A percentile compares a stretch with the other conserved stretches of the same genome.
Conservation (phyloP, 1,284 basidiomycete species). For the Pyrrhoderma noxium region DNA sequence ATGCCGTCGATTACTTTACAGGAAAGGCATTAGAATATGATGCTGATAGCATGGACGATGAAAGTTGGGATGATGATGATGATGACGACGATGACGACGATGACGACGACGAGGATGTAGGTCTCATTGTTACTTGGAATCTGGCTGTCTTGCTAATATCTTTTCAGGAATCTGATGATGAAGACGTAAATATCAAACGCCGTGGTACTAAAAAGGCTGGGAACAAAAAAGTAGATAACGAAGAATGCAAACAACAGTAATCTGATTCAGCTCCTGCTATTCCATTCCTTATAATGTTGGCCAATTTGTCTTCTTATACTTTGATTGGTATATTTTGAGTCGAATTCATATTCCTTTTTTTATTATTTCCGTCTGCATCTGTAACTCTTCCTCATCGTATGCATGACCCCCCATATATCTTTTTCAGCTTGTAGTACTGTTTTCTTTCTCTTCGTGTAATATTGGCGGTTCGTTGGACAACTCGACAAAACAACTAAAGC, state of each 20-base stretch:
- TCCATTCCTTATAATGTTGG: too few relatives aligned
- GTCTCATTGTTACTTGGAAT: constrained; percentile 9
- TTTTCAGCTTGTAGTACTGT: too few relatives aligned
- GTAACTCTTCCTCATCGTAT: too few relatives aligned
- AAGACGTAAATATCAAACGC: constrained; percentile 26
- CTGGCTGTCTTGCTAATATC: neutral
- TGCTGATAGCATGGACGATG: constrained; percentile 64
- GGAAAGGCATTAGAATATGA: constrained; percentile 94
- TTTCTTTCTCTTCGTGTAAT: too few relatives aligned
- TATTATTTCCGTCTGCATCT: too few relatives aligned
- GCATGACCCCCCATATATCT: too few relatives aligned
- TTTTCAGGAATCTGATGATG: constrained; percentile 51
- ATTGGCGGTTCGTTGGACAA: too few relatives aligned
- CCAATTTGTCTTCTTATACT: too few relatives aligned
- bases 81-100: constrained; percentile 46
- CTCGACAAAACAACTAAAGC: too few relatives aligned
- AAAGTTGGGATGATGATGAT: constrained; percentile 55
- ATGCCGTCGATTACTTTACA: constrained; percentile 93
- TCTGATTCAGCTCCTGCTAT: neutral
- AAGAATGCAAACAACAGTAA: constrained; percentile 86
- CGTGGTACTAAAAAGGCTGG: constrained; percentile 48
- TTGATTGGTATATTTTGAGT: too few relatives aligned
- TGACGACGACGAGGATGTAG: constrained; percentile 32
- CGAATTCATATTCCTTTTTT: too few relatives aligned
- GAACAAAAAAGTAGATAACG: constrained; percentile 51